Evolutionary conservation across 208 protist species (phyloP), one percentile per base, ranked within the genome.

Genomic region (Herpetomonas tarakana): DNA sequence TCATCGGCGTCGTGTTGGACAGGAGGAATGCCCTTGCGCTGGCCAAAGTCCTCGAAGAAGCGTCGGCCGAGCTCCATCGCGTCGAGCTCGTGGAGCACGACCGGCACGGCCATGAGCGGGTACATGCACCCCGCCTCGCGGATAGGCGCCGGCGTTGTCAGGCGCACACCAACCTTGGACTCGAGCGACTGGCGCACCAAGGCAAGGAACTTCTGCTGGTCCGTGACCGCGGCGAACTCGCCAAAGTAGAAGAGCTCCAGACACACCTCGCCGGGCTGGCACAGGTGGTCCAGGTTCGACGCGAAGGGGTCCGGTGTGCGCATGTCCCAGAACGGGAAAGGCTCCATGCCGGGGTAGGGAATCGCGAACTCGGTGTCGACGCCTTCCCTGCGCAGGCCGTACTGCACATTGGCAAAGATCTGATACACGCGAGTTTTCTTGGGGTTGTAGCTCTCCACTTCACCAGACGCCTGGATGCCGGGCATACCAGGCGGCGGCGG

Each of bases 61-160:
- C 67, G 41, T 19, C 76, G 47, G 4, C 87, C 83, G 9, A 93
- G 68, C 41, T 78, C 80, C 71, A 78, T 76, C 24, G 81, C 81
- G 24, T 91, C 79, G 69, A 91, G 67, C 51, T 91, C 83, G 55
- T 75, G 65, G 26, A 91, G 56, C 16, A 91, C 58, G 31, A 91
- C 62, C 1, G 81, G 82, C 29, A 59, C 47, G 11, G 78, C 84
- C 16, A 91, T 71, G 18, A 93, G 79, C 0, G 81, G 87, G 58
- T 91, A 91, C 76, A 90, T 90, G 70, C 87, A 93, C 11, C 84
- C 81, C 12, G 84, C 87, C 66, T 93, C 81, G 7, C 84, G 78
- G 28, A 88, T 63, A 24, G 78, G 61, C 35, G 82, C 52, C 22
- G 81, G 87, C 1, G 74, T 84, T 27, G 62, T 50, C 22, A 68